Base-by-base conservation (phyloP, 768 basidiomycete species). In the Leccinum broughii region DNA sequence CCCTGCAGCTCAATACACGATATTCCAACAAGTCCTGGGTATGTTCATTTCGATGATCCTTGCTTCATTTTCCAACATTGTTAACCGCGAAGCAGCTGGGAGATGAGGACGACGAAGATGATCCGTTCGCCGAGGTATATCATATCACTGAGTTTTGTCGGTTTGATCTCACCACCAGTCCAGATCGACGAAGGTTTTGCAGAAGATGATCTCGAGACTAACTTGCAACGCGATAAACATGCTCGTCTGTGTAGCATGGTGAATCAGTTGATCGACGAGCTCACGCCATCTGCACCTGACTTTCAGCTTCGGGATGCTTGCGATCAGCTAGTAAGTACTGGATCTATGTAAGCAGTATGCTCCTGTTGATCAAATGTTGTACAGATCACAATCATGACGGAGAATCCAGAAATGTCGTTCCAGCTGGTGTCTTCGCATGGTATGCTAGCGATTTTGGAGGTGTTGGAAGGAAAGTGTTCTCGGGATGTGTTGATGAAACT, bases 391-490 rank as follows among this genome's bases (percentile, higher is more conserved):
- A 88, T 96, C 67, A 81, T 95, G 65, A 79, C 83, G 32, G 92
- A 92, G 39, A 82, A 86, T 1, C 89, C 91, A 6, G 94, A 96
- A 64, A 91, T 96, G 83, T 87, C 92, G 66, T 75, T 80, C 22
- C 95, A 98, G 63, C 82, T 99, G 32, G 91, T 98, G 13, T 90
- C 90, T 15, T 87, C 90, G 0, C 97, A 98, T 75, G 97, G 97
- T 1, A 90, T 97, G 89, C 81, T 98, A 10, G 95, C 94, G 0
- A 90, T 98, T 61, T 75, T 98, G 65, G 95, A 98, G 71, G 92
- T 97, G 0, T 77, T 99, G 39, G 96, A 98, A 72, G 86, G 89
- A 34, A 86, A 88, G 59, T 87, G 90, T 62, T 90, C 90, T 32
- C 80, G 94, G 61, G 95, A 98, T 56, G 90, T 95, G 7, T 83